These are phyloP conservation scores for Dunaliella sp. DNA, from an alignment of 139 green algal species.

Conservation along the genomic window DNA sequence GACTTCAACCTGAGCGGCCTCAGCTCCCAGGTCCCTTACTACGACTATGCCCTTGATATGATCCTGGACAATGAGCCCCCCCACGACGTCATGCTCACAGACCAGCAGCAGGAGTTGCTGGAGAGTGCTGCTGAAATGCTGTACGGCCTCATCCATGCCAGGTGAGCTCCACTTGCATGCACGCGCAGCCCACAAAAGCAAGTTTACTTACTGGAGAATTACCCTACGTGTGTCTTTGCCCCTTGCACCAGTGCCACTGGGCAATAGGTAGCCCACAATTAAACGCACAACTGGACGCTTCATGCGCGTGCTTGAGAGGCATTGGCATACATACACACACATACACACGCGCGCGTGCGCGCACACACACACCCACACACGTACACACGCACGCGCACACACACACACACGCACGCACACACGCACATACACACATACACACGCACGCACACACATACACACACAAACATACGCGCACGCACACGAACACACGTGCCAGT, in stretches of 20 bases:
- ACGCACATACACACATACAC: not conserved
- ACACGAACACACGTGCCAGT: not conserved
- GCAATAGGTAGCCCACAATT: too few relatives aligned
- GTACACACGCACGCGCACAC: not conserved
- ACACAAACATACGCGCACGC: not conserved
- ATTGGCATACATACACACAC: not conserved
- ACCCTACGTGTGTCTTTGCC: too few relatives aligned
- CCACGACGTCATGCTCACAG: conserved; percentile 75
- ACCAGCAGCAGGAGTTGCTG: conserved; percentile 86
- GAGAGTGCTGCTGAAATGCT: conserved; percentile 94
- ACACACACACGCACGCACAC: not conserved
- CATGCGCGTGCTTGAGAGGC: too few relatives aligned
- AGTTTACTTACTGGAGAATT: not conserved
- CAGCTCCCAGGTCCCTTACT: conserved; percentile 91
- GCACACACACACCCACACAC: not conserved
- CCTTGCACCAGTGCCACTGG: too few relatives aligned
- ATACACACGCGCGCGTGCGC: not conserved
- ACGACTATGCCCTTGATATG: conserved; percentile 96
- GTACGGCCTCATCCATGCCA: conserved; percentile 96
- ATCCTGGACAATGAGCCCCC: conserved; percentile 91
- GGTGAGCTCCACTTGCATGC: conserved; percentile 15
- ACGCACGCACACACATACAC: not conserved
- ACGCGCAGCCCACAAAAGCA: not conserved
- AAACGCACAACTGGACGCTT: too few relatives aligned
- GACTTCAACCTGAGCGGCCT: conserved; percentile 97